Evolutionary conservation across 192 early-diverging fungal species (phyloP).

Genomic region (Mortierella hygrophila): DNA sequence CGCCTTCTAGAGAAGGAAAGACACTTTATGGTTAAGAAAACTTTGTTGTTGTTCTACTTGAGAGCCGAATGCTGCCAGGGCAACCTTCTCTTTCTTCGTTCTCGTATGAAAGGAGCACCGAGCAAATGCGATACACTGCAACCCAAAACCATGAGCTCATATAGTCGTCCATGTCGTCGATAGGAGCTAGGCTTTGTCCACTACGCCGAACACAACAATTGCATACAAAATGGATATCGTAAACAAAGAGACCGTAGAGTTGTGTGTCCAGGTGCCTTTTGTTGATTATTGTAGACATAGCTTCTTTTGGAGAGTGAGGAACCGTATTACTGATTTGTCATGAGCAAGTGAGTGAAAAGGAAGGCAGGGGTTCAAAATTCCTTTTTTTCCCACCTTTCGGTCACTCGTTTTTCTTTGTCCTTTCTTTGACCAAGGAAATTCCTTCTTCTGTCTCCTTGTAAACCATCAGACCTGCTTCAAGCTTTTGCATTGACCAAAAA

Average conservation of each 20-base stretch:
- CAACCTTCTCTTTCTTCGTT: no score
- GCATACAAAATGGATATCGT: not conserved
- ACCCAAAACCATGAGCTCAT: no score
- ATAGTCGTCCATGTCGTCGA: no score
- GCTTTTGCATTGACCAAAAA: not conserved
- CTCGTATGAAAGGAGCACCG: not conserved
- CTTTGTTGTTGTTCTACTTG: not conserved
- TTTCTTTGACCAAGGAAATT: not conserved
- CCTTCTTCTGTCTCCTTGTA: not conserved
- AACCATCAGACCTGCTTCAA: not conserved
- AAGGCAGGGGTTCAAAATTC: no score
- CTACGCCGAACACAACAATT: no score
- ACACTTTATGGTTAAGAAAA: constrained; percentile 5
- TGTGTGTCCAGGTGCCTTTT: not conserved
- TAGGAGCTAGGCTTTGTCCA: no score
- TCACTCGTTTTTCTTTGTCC: not conserved
- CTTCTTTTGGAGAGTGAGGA: not conserved
- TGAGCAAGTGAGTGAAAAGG: not conserved
- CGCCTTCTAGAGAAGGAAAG: no score
- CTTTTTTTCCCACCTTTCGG: not conserved
- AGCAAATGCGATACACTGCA: not conserved
- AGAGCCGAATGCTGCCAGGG: not conserved
- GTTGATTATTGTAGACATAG: not conserved
- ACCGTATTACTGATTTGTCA: constrained; percentile 9
- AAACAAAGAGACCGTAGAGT: not conserved